Conservation (phyloP, 2,329 filamentous ascomycete species). For the Penicillium sp. region DNA sequence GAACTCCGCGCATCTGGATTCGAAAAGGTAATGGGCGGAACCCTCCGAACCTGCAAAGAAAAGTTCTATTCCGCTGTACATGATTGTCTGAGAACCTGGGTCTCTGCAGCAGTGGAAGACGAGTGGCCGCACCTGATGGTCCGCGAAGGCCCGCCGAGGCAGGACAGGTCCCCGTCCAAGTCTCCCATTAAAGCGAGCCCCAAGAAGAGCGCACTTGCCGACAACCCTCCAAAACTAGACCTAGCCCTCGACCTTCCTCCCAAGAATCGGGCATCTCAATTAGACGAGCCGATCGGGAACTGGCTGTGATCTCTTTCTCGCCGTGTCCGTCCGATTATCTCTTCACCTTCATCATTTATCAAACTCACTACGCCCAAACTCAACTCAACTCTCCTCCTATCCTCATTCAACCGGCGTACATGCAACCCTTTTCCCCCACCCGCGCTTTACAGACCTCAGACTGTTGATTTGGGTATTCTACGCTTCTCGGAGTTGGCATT, state of each 20-base stretch:
- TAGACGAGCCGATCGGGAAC: constrained; percentile 37
- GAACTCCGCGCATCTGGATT: constrained; percentile 84
- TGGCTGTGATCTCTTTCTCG: constrained; percentile 40
- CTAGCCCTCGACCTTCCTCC: constrained; percentile 43
- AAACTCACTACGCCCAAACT: background rate
- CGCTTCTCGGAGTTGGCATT: constrained; percentile 26
- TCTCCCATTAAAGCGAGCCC: constrained; percentile 54
- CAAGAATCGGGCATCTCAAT: constrained; percentile 26
- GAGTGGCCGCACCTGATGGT: constrained; percentile 85
- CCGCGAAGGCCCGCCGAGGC: constrained; percentile 56
- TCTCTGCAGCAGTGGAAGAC: constrained; percentile 83
- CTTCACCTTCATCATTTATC: constrained; percentile 17
- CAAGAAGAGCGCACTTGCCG: constrained; percentile 53
- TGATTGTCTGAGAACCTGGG: constrained; percentile 86
- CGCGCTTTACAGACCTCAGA: constrained; percentile 4
- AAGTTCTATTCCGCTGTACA: constrained; percentile 96
- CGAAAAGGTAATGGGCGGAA: constrained; percentile 86
- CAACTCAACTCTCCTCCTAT: background rate
- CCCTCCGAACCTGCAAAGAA: constrained; percentile 89
- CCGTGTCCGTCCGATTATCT: background rate
- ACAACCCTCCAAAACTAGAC: constrained; percentile 65
- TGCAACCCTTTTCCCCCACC: background rate
- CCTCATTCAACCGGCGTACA: background rate
- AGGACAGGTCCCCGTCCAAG: constrained; percentile 46
- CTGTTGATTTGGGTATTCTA: constrained; percentile 14